A percentile compares a stretch with the other conserved stretches of the same genome.
These are phyloP conservation scores for Hypoxylon sp. DNA, from an alignment of 2,329 filamentous ascomycete species.

Conservation along the genomic window DNA sequence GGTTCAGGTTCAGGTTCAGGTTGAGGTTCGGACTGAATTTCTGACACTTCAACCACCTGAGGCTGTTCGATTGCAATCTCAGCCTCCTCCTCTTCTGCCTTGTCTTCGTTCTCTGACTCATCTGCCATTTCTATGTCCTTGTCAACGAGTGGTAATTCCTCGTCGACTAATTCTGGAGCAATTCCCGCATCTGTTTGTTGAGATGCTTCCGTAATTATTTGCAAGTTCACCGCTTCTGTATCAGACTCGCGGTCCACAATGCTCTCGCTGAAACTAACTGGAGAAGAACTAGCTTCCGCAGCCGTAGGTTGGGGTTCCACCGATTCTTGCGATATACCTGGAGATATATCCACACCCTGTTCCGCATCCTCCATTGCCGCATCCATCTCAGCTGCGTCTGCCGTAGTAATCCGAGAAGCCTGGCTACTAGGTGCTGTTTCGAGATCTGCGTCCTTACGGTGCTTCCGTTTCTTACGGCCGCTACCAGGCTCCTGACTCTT, in stretches of 20 bases:
- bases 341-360: constrained; percentile 22
- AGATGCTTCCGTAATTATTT: constrained; percentile 50
- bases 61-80: constrained; percentile 5
- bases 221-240: constrained; percentile 49
- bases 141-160: constrained; percentile 21
- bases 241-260: constrained; percentile 45
- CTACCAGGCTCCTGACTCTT: constrained; percentile 38
- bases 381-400: constrained; percentile 27
- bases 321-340: constrained; percentile 9
- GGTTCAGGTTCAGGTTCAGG: constrained; percentile 27
- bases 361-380: constrained; percentile 20
- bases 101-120: constrained; percentile 26
- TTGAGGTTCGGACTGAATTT: constrained; percentile 19
- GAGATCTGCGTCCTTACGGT: constrained; percentile 30
- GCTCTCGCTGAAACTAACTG: constrained; percentile 31
- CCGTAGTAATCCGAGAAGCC: constrained; percentile 19
- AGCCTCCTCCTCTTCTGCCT: constrained; percentile 28
- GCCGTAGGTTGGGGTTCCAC: constrained; percentile 35
- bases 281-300: constrained; percentile 23
- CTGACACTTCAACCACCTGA: constrained; percentile 10
- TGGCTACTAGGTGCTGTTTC: constrained; percentile 42
- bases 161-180: constrained; percentile 28
- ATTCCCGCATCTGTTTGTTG: constrained; percentile 45
- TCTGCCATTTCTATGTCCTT: constrained; percentile 20
- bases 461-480: constrained; percentile 47